Evolutionary conservation across 2,329 filamentous ascomycete genomes (phyloP), one percentile per base, ranked within the genome.

Genomic region (Colletotrichum camelliae): DNA sequence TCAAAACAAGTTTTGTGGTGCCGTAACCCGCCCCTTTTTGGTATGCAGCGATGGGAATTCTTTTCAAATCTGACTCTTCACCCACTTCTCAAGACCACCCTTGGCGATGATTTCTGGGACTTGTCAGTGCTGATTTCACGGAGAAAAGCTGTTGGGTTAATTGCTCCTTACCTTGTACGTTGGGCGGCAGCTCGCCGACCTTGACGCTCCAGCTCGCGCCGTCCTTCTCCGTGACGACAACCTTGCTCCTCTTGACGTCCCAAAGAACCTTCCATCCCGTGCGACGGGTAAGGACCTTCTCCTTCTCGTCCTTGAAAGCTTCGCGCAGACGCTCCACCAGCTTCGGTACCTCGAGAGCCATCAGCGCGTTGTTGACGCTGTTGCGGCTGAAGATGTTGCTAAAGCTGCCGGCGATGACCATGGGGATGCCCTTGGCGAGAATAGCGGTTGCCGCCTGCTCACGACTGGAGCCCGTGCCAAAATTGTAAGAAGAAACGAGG

Each of bases 391-490:
- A 98, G 82, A 96, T 97, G 85, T 95, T 97, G 71, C 93, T 92
- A 80, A 98, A 96, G 85, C 93, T 96, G 64, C 94, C 94, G 0
- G 94, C 89, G 0, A 97, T 92, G 1, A 98, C 94, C 4, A 98
- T 90, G 0, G 93, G 94, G 74, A 97, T 96, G 79, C 93, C 85
- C 85, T 93, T 95, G 18, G 95, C 95, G 1, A 98, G 88, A 71
- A 98, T 94, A 1, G 96, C 94, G 0, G 96, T 98, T 0, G 96
- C 96, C 7, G 95, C 95, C 84, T 98, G 95, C 84, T 98, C 96
- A 70, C 96, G 88, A 1, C 93, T 95, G 72, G 88, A 92, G 21
- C 96, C 96, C 79, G 93, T 95, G 64, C 96, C 96, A 81, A 98
- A 98, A 87, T 97, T 98, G 87, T 93, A 97, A 37, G 96, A 96